phyloP scores from a whole-genome alignment of 2,329 filamentous ascomycete species.

The Colletotrichum liriopes region DNA sequence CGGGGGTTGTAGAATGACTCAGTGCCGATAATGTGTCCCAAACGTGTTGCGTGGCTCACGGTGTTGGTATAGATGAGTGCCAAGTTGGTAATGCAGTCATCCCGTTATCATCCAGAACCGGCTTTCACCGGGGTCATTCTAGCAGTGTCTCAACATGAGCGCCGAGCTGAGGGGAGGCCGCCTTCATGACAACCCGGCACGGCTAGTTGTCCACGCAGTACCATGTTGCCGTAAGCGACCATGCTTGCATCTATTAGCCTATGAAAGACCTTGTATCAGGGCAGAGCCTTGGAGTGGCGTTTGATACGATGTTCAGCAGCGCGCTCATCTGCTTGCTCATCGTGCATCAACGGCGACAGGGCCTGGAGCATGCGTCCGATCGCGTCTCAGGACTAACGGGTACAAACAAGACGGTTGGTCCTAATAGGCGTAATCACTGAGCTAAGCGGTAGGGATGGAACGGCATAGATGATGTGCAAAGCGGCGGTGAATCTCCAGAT shows the following conservation, averaged over 20 bases:
- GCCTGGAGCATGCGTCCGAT: not conserved
- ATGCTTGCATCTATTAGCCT: too few relatives aligned
- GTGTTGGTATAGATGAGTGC: not conserved
- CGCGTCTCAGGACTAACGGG: not conserved
- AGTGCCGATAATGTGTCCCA: not conserved
- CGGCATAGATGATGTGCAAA: not conserved
- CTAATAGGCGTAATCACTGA: not conserved
- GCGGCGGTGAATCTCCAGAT: not conserved
- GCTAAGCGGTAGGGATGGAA: not conserved
- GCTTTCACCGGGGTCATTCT: not conserved
- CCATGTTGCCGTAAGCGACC: too few relatives aligned
- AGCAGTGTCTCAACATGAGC: not conserved
- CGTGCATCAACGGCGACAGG: not conserved
- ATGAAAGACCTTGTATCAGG: not conserved
- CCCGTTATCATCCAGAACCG: not conserved
- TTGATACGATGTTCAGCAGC: conserved; percentile 1
- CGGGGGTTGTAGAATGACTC: not conserved
- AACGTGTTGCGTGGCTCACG: not conserved
- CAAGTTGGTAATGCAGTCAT: not conserved
- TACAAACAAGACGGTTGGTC: not conserved
- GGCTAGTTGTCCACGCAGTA: too few relatives aligned
- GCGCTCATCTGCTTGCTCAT: not conserved
- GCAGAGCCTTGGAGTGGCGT: not conserved
- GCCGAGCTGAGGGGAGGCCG: not conserved
- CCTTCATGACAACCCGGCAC: too few relatives aligned